Conservation (phyloP, 176 grass and related monocot genomes). For the Ensete ventricosum region DNA sequence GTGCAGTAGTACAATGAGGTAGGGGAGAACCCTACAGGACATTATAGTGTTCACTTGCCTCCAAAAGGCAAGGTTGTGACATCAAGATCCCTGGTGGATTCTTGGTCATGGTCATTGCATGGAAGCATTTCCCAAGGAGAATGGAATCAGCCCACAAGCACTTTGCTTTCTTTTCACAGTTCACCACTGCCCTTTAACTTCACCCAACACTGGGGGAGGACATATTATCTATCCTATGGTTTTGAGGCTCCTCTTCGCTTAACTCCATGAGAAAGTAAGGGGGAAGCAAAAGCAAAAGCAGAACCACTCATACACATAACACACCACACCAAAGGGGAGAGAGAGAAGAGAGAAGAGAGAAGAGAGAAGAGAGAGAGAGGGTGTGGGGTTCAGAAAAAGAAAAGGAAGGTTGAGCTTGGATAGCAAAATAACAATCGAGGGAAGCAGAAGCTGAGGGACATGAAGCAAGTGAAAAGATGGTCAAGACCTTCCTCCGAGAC, state of each 20-base stretch:
- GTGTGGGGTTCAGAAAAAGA: constrained; percentile 44
- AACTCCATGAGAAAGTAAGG: not conserved
- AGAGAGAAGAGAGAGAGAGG: constrained; percentile 20
- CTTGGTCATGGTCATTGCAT: constrained; percentile 31
- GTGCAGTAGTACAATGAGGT: too few relatives aligned
- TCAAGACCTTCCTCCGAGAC: constrained; percentile 56
- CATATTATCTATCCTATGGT: constrained; percentile 66
- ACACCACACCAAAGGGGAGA: constrained; percentile 11
- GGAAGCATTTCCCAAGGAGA: constrained; percentile 83
- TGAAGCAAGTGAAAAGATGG: constrained; percentile 34
- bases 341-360: constrained; percentile 7
- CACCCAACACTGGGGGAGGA: constrained; percentile 70
- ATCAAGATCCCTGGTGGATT: too few relatives aligned
- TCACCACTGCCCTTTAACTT: constrained; percentile 46
- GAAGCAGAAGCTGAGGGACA: constrained; percentile 23
- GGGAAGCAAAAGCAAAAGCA: constrained; percentile 71
- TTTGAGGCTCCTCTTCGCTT: constrained; percentile 30
- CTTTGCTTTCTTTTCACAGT: constrained; percentile 23
- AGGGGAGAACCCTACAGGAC: too few relatives aligned
- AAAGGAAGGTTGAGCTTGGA: constrained; percentile 32
- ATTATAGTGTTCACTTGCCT: too few relatives aligned
- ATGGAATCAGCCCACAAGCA: constrained; percentile 34
- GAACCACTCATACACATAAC: constrained; percentile 60
- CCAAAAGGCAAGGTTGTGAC: too few relatives aligned
- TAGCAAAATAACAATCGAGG: constrained; percentile 34